Conservation (phyloP, 2,329 filamentous ascomycete genomes). For the Talaromyces pinophilus region DNA sequence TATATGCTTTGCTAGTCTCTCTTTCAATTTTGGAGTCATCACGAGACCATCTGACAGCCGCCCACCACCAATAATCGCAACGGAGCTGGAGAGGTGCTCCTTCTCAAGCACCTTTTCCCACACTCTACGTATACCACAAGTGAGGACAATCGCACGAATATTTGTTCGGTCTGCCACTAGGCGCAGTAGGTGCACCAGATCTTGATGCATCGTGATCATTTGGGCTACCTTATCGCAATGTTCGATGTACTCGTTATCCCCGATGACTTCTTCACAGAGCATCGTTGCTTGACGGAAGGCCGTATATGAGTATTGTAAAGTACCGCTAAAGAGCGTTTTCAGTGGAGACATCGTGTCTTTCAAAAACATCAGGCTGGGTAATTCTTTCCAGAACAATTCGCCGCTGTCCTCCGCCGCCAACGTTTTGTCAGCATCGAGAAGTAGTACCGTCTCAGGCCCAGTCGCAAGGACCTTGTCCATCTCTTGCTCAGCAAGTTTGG, state of each 20-base stretch:
- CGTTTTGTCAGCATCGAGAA: slow-evolving; percentile 62
- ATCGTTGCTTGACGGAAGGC: slow-evolving; percentile 58
- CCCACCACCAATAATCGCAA: slow-evolving; percentile 58
- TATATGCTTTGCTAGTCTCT: slow-evolving; percentile 48
- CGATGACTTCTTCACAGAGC: slow-evolving; percentile 52
- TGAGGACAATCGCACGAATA: slow-evolving; percentile 55
- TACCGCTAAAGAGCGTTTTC: slow-evolving; percentile 51
- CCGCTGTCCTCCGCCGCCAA: slow-evolving; percentile 43
- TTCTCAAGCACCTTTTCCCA: slow-evolving; percentile 58
- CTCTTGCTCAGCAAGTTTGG: slow-evolving; percentile 27
- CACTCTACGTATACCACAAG: slow-evolving; percentile 54
- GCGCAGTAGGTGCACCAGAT: slow-evolving; percentile 52
- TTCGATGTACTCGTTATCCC: slow-evolving; percentile 45
- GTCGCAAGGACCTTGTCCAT: slow-evolving; percentile 40
- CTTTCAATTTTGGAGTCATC: slow-evolving; percentile 56
- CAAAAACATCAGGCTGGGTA: slow-evolving; percentile 13
- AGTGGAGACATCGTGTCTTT: slow-evolving; percentile 32
- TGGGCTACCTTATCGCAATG: slow-evolving; percentile 51
- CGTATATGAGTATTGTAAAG: slow-evolving; percentile 54
- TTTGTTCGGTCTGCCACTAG: slow-evolving; percentile 34
- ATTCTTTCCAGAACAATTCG: slow-evolving; percentile 23
- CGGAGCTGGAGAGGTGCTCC: slow-evolving; percentile 42
- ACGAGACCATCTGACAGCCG: slow-evolving; percentile 52
- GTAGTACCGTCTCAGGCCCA: slow-evolving; percentile 49
- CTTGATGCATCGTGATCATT: slow-evolving; percentile 47